Percentiles rank a stretch among this genome's conserved stretches.
Conservation (phyloP, 2,329 filamentous ascomycete species). For the Apiospora sp. region DNA sequence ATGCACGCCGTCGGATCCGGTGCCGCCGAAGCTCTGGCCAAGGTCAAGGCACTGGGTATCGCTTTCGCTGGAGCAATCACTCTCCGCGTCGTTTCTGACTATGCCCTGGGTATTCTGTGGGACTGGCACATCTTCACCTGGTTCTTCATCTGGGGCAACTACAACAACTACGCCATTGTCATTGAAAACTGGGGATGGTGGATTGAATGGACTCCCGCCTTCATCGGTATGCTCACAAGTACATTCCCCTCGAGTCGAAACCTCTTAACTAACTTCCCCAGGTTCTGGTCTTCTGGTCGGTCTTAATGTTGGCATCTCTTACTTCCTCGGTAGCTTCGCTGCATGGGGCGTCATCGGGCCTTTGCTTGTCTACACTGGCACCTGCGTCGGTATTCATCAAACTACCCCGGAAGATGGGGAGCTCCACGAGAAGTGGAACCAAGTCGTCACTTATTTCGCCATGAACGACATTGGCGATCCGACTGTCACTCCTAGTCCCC, state of each 20-base stretch:
- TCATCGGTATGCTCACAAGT: conserved; percentile 50
- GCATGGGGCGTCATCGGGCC: conserved; percentile 58
- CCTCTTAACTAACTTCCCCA: background rate
- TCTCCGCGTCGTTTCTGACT: conserved; percentile 65
- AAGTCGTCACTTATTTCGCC: conserved; percentile 1
- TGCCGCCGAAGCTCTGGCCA: conserved; percentile 59
- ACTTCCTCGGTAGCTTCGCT: conserved; percentile 55
- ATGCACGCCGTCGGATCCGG: conserved; percentile 66
- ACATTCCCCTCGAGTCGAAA: background rate
- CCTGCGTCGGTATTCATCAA: conserved; percentile 45
- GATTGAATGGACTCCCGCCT: conserved; percentile 59
- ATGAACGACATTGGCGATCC: conserved; percentile 7
- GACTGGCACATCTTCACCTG: conserved; percentile 52
- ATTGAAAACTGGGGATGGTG: conserved; percentile 62
- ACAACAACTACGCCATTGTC: conserved; percentile 51
- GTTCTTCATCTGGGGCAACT: conserved; percentile 55
- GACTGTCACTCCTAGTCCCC: conserved; percentile 24
- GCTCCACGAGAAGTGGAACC: conserved; percentile 4
- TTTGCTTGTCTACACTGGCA: conserved; percentile 51
- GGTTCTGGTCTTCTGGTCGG: conserved; percentile 54
- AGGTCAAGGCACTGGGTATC: conserved; percentile 62
- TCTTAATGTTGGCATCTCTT: conserved; percentile 58
- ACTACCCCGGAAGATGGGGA: background rate
- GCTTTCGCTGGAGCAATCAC: conserved; percentile 59
- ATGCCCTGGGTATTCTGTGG: conserved; percentile 63